These are phyloP conservation scores for Luzula sylvatica DNA, from an alignment of 176 grass and related monocot species.

Conservation along the genomic window DNA sequence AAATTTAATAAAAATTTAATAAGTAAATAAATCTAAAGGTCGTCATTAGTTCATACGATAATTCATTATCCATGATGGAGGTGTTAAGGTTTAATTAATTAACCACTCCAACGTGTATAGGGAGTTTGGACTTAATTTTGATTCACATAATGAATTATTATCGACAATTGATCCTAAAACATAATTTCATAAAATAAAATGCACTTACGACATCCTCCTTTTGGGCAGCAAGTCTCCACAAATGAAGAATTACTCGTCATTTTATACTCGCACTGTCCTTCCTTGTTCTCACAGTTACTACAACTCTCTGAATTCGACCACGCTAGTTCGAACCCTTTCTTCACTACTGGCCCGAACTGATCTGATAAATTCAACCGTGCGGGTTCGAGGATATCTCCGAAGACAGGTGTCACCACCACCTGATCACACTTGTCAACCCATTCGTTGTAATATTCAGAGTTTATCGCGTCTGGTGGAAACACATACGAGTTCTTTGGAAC, in stretches of 20 bases:
- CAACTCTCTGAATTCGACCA: slow-evolving; percentile 19
- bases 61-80: too few relatives aligned
- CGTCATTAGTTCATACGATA: too few relatives aligned
- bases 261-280: slow-evolving; percentile 31
- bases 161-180: background rate
- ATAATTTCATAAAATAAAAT: background rate
- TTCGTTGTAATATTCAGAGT: background rate
- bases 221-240: slow-evolving; percentile 28
- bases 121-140: too few relatives aligned
- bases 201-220: background rate
- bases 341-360: slow-evolving; percentile 13
- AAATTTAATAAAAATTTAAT: too few relatives aligned
- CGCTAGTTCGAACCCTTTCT: slow-evolving; percentile 25
- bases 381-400: background rate
- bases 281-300: background rate
- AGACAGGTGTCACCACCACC: slow-evolving; percentile 16
- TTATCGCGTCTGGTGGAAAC: too few relatives aligned
- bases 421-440: background rate
- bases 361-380: background rate
- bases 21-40: too few relatives aligned
- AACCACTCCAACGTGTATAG: too few relatives aligned
- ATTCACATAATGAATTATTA: background rate
- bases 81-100: too few relatives aligned
- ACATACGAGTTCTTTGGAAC: background rate
- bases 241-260: background rate